A percentile compares a stretch with the other conserved stretches of the same genome.
Evolutionary conservation across 805 yeast genomes (phyloP).

Genomic region (Clavispora fructus): DNA sequence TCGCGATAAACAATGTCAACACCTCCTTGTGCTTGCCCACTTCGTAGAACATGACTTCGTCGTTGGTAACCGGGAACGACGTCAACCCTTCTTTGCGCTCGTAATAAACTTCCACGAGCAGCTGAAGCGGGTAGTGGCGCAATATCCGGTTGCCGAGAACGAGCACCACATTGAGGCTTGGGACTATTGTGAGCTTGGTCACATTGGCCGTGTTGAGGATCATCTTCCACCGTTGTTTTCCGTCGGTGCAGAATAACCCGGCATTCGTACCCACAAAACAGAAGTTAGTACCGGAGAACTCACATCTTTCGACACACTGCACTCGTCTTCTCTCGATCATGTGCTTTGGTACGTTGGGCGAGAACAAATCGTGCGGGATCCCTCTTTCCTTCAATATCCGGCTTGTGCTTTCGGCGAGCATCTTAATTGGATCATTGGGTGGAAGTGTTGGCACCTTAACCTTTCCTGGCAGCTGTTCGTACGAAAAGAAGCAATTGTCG

Average conservation of each 20-base stretch:
- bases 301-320: slow-evolving; percentile 42
- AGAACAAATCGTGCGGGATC: slow-evolving; percentile 21
- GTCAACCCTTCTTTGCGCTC: slow-evolving; percentile 34
- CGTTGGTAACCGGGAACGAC: slow-evolving; percentile 47
- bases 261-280: slow-evolving; percentile 54
- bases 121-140: slow-evolving; percentile 58
- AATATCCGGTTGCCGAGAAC: slow-evolving; percentile 56
- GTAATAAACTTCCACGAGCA: slow-evolving; percentile 54
- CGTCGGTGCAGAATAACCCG: slow-evolving; percentile 57
- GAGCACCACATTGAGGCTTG: slow-evolving; percentile 50
- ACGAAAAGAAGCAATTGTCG: slow-evolving; percentile 58
- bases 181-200: slow-evolving; percentile 56
- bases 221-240: slow-evolving; percentile 50
- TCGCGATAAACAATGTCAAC: slow-evolving; percentile 52
- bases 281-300: slow-evolving; percentile 40
- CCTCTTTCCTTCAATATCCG: slow-evolving; percentile 18
- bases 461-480: slow-evolving; percentile 49
- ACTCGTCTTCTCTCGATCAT: slow-evolving; percentile 30
- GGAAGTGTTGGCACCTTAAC: slow-evolving; percentile 49
- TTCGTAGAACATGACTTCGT: slow-evolving; percentile 51
- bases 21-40: slow-evolving; percentile 66
- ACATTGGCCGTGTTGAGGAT: slow-evolving; percentile 50
- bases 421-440: slow-evolving; percentile 47
- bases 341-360: not conserved
- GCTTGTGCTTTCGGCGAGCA: slow-evolving; percentile 18